These are phyloP conservation scores for Fusarium sp. DNA, from an alignment of 2,329 filamentous ascomycete species.

Conservation along the genomic window DNA sequence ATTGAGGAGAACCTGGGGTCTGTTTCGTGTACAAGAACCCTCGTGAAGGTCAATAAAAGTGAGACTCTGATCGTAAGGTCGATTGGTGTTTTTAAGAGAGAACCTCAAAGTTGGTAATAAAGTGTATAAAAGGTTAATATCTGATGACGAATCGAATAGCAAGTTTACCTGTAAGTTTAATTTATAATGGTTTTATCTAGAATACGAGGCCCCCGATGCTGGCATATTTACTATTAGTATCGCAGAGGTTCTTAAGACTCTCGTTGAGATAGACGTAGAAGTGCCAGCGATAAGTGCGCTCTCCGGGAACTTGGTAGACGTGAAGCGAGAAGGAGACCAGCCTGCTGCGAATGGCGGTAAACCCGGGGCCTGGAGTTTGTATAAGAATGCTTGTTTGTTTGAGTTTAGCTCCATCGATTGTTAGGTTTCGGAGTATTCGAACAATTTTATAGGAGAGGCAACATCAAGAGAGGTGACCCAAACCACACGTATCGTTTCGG, in stretches of 20 bases:
- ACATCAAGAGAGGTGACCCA: too few species aligned
- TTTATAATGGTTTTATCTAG: constrained; percentile 8
- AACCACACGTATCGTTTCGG: too few species aligned
- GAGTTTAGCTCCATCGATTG: too few species aligned
- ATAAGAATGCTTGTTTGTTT: too few species aligned
- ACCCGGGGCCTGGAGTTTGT: too few species aligned
- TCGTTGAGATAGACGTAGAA: constrained; percentile 16
- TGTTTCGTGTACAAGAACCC: too few species aligned
- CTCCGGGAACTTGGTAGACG: neutral
- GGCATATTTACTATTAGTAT: neutral
- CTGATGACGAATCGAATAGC: constrained; percentile 10
- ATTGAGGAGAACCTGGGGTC: too few species aligned
- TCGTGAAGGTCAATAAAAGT: constrained; percentile 12
- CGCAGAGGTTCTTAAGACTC: neutral
- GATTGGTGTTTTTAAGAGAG: neutral
- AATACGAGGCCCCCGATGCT: constrained; percentile 15
- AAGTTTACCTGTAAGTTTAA: neutral
- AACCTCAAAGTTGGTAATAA: constrained; percentile 18
- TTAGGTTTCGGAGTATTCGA: too few species aligned
- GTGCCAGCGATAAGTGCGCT: neutral
- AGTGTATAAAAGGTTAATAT: neutral
- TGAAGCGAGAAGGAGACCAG: constrained; percentile 9
- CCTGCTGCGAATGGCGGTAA: neutral
- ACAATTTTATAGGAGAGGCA: too few species aligned
- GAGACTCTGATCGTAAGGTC: neutral